Evolutionary conservation across 805 yeast species (phyloP).

Genomic region (Ascoidea asiatica): DNA sequence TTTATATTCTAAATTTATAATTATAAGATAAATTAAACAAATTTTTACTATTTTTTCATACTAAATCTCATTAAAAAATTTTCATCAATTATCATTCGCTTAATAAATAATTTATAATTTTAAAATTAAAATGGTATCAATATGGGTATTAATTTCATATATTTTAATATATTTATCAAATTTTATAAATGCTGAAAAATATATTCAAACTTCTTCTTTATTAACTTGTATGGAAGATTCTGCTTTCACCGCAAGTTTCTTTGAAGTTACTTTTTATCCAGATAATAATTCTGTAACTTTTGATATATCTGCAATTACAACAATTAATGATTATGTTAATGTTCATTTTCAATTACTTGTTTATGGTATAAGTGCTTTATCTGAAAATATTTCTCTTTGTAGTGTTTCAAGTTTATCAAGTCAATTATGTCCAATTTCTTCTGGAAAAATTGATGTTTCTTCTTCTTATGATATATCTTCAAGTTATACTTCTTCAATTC

Average conservation of each 20-base stretch:
- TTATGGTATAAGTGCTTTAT: conserved; percentile 62
- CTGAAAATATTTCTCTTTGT: conserved; percentile 51
- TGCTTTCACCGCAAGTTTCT: conserved; percentile 69
- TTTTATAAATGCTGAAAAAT: conserved; percentile 3
- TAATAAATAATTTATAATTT: too few relatives aligned
- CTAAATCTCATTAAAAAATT: too few relatives aligned
- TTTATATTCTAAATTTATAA: too few relatives aligned
- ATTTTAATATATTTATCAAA: background rate
- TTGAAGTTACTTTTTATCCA: conserved; percentile 66
- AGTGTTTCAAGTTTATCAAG: conserved; percentile 27
- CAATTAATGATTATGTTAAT: conserved; percentile 56
- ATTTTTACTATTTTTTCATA: too few relatives aligned
- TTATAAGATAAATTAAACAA: too few relatives aligned
- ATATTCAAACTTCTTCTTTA: conserved; percentile 48
- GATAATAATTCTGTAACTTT: conserved; percentile 46
- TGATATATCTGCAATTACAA: conserved; percentile 66
- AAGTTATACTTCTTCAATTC: conserved; percentile 39
- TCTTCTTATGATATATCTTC: conserved; percentile 29
- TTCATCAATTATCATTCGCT: too few relatives aligned
- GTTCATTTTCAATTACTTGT: conserved; percentile 58
- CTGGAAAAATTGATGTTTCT: conserved; percentile 73
- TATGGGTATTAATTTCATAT: background rate
- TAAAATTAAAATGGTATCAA: background rate
- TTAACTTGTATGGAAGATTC: conserved; percentile 90
- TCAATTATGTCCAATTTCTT: conserved; percentile 66